Percentiles rank a stretch among this genome's conserved stretches.
Evolutionary conservation across 176 grass and related monocot genomes (phyloP).

Genomic region (Thalia dealbata): DNA sequence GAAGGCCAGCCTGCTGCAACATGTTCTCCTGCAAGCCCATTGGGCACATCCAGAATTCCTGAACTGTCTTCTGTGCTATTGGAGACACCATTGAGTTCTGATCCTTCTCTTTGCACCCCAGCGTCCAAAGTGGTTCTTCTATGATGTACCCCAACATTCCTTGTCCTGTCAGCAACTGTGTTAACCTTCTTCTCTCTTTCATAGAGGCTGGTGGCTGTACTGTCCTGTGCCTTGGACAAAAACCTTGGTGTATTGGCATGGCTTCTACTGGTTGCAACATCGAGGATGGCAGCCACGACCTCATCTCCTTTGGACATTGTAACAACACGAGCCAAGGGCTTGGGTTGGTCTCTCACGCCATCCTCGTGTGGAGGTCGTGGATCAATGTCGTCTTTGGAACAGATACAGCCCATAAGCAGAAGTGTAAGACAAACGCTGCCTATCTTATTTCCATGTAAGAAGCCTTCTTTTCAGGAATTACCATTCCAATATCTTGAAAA

Average conservation of each 20-base stretch:
- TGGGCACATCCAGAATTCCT: slow-evolving; percentile 29
- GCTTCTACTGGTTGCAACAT: neutral
- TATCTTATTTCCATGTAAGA: neutral
- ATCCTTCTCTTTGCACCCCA: neutral
- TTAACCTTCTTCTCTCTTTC: slow-evolving; percentile 25
- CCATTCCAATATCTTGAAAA: neutral
- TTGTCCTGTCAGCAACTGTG: slow-evolving; percentile 24
- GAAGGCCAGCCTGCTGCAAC: slow-evolving; percentile 56
- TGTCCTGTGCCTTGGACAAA: neutral
- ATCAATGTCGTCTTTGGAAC: slow-evolving; percentile 5
- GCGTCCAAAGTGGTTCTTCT: slow-evolving; percentile 23
- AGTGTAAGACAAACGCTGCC: neutral
- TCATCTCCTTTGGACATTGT: slow-evolving; percentile 11
- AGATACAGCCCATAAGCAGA: slow-evolving; percentile 18
- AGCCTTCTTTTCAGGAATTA: neutral
- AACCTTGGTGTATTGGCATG: neutral
- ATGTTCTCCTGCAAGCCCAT: slow-evolving; percentile 26
- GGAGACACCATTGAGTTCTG: neutral
- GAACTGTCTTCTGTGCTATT: neutral
- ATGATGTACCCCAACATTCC: slow-evolving; percentile 27
- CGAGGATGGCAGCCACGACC: neutral
- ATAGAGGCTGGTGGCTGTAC: slow-evolving; percentile 13
- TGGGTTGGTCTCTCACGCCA: neutral
- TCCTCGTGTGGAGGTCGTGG: neutral
- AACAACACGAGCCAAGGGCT: slow-evolving; percentile 1